Conservation (phyloP, 2,329 filamentous ascomycete species). For the Alternaria novae-zelandiae region DNA sequence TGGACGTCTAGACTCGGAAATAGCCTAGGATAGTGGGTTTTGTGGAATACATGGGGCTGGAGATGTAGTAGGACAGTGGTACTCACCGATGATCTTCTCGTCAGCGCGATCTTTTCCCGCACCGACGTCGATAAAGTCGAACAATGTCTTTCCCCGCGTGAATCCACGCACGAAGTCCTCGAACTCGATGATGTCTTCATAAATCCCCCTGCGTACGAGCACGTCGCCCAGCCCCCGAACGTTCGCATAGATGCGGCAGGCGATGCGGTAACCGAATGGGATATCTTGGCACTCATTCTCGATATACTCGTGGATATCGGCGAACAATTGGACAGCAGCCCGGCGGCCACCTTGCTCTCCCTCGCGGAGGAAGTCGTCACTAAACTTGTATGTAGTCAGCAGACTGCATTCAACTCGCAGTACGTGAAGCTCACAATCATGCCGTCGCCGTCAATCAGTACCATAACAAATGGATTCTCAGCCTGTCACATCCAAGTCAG, state of each 20-base stretch:
- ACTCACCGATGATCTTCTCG: conserved; percentile 57
- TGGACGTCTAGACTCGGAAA: too few species aligned
- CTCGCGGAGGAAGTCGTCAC: conserved; percentile 56
- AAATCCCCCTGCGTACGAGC: conserved; percentile 55
- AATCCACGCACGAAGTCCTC: conserved; percentile 64
- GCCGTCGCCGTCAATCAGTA: conserved; percentile 63
- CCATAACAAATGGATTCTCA: conserved; percentile 59
- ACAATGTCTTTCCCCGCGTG: conserved; percentile 55
- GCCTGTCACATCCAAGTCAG: conserved; percentile 6
- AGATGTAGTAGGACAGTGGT: too few species aligned
- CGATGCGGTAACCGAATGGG: conserved; percentile 53
- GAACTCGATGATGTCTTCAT: conserved; percentile 51
- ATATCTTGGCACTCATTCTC: conserved; percentile 45
- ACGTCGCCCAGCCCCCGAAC: conserved; percentile 58
- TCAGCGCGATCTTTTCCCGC: conserved; percentile 55
- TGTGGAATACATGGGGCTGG: too few species aligned
- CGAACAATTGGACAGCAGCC: conserved; percentile 59
- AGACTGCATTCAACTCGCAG: not conserved
- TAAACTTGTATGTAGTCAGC: conserved; percentile 47
- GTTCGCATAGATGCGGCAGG: conserved; percentile 62
- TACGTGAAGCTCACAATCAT: conserved; percentile 49
- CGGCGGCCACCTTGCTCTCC: conserved; percentile 61
- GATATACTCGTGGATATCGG: conserved; percentile 53
- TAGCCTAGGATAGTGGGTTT: too few species aligned
- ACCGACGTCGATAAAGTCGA: conserved; percentile 56